Evolutionary conservation across 495 filamentous ascomycete genomes (phyloP), one percentile per base, ranked within the genome.

Genomic region (Penicillium canariense): DNA sequence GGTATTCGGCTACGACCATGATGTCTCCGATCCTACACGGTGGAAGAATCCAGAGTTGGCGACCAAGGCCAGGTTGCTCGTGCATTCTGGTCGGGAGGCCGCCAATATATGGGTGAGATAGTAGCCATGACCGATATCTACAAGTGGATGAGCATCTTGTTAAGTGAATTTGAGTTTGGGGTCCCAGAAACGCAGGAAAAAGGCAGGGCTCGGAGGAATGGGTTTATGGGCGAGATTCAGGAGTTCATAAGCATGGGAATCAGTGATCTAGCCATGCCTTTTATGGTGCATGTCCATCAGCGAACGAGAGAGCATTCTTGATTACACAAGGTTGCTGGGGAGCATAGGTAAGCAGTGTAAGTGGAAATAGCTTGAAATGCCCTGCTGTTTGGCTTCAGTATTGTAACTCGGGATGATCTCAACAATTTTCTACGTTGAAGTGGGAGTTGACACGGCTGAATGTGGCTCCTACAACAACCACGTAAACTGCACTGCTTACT

Each of bases 121-220:
- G 50, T 54, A n/a, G 56, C 56, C 27, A 50, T 49, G 43, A 48
- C 55, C 5, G 52, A 58, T 23, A 58, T 58, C 11, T 58, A 59
- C 31, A 59, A 54, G 50, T 17, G 49, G 20, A 50, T 54, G 43
- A 59, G 50, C 28, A 59, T 50, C 4, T 32, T 59, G 8, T 32
- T 54, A 5, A 59, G 47, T 42, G 38, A 54, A 18, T 59, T 54
- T 40, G 23, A 53, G 10, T 50, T 54, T 44, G 36, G 38, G 18
- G 23, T 58, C 22, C 50, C 50, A 0, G 55, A 58, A 39, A 12
- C 39, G n/a, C n/a, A 28, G 2, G 45, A 58, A 44, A 15, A 35
- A 8, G 27, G 14, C 11, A 17, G 4, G 12, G 23, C 36, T 2
- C 1, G 6, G 10, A 9, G 10, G 1, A 25, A 38, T 27, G 36